Evolutionary conservation across 371 early-diverging fungal species (phyloP), one percentile per base, ranked within the genome.

Genomic region (Batrachochytrium dendrobatidis): DNA sequence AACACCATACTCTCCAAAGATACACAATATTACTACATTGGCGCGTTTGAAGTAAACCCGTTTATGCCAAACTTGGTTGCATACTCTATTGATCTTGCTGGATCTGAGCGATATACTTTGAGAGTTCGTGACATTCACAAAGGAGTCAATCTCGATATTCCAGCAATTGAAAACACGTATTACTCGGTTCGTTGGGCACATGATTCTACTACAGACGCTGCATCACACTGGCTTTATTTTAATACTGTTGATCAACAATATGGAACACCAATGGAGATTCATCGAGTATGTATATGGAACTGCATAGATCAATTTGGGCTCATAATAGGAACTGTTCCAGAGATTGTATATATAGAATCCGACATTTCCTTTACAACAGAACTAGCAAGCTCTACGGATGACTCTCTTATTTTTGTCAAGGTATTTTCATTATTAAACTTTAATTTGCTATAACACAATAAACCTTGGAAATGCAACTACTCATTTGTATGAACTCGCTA

Each of bases 131-230:
- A 63, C 25, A 22, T 67, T 4, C 17, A 17, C 26, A 33, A 18
- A 31, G 56, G 34, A 15, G 46, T 3, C 46, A 26, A 12, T 3
- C 3, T 45, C 3, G 46, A 12, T 15, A 39, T 24, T 3, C 46
- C 6, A 3, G 46, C 3, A 25, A 4, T 22, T 58, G 4, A 15
- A 46, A 1, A 20, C 10, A 20, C 51, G 22, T 70, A 58, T 32
- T 80, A 63, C 61, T 70, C 63, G 55, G 78, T 56, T 58, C 70
- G 80, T 7, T 82, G 82, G 78, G 65, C 62, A 2, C 50, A 20
- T 22, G 18, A 5, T 45, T 26, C 12, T 12, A 12, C 22, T 24
- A 26, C 6, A 1, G 48, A 7, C 30, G 3, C 26, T 29, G 10
- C 33, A 22, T 26, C 55, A 2, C 34, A 68, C 24, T 76, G 64